Evolutionary conservation across 306 rosid species (phyloP), one percentile per base, ranked within the genome.

Genomic region (Vigna trinervia): DNA sequence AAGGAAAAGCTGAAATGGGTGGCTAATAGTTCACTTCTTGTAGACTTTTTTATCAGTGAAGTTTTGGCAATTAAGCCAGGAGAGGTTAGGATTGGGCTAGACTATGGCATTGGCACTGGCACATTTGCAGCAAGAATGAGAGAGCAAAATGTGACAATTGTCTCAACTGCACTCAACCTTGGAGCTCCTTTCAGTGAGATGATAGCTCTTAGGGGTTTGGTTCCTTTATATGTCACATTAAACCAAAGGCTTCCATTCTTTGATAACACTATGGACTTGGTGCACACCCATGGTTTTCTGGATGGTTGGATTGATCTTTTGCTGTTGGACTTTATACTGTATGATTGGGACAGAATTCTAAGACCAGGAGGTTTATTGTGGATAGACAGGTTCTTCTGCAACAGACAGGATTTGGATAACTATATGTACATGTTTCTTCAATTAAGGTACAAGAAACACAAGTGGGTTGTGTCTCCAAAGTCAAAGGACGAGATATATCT

Each of bases 141-240:
- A 82, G 99, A 92, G 73, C 69, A 83, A 3, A 86, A 91, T 76
- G 93, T 91, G 30, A 95, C 98, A 30, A 83, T 95, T 68, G 78
- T 92, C 20, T 76, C 96, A 52, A 89, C 96, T 9, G 99, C 99
- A 32, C 67, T 92, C 10, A 95, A 95, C 78, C 86, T 92, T 60
- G 96, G 97, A n/a, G 98, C 97, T 65, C 99, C 99, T 41, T 95
- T 92, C 87, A 95, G 83, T 69, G 99, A 95, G 81, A 85, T 86
- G 76, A 92, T 95, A 65, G 96, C 99, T 30, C 81, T 91, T 0
- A 87, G 99, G 80, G 99, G 99, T 54, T 83, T 95, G 86, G 17
- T 95, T 73, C 98, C 99, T 46, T 67, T 95, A 15, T 82, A 90
- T 73, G 76, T 88, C 47, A 89, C 98, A 83, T 19, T 92, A 75